Evolutionary conservation across 305 asterid genomes (phyloP).

Genomic region (Fraxinus paxiana): DNA sequence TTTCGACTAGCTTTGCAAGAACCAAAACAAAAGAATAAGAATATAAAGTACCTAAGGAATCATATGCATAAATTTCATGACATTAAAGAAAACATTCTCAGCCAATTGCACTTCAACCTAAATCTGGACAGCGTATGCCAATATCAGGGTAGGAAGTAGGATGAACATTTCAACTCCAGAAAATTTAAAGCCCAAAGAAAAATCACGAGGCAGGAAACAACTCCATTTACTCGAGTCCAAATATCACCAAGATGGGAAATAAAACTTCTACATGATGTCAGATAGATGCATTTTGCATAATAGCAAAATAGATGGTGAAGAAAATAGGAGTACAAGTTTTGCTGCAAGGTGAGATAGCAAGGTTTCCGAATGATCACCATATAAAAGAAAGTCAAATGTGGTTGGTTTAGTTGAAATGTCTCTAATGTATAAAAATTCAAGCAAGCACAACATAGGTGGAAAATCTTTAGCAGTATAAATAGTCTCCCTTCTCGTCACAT

Average conservation of each 20-base stretch:
- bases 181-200: neutral
- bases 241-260: neutral
- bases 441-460: slow-evolving; percentile 10
- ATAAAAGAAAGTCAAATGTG: neutral
- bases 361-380: neutral
- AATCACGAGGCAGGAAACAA: neutral
- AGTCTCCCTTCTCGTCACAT: neutral
- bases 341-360: neutral
- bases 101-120: neutral
- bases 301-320: neutral
- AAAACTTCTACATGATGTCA: neutral
- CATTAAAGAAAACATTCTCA: neutral
- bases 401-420: neutral
- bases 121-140: neutral
- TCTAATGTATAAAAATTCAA: neutral
- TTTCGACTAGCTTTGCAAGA: slow-evolving; percentile 99
- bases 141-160: neutral
- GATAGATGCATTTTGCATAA: neutral
- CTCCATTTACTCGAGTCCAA: neutral
- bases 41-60: slow-evolving; percentile 15
- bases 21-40: slow-evolving; percentile 47
- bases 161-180: neutral
- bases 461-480: slow-evolving; percentile 18
- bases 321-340: neutral
- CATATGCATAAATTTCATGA: neutral